These are phyloP conservation scores for Boletus eberwhitei DNA, from an alignment of 768 basidiomycete species.

Conservation along the genomic window DNA sequence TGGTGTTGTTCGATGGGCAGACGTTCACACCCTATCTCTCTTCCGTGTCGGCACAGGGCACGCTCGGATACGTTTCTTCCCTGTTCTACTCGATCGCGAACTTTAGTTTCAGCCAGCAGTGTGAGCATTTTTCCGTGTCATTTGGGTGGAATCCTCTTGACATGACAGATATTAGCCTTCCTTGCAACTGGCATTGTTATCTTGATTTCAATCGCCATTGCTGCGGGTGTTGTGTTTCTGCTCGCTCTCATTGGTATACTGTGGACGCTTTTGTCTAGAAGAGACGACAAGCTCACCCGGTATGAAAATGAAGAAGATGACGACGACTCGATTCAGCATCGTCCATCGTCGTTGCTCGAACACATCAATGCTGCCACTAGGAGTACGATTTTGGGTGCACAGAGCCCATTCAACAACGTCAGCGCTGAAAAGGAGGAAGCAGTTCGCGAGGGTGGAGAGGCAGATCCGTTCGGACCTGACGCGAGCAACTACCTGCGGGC, in stretches of 20 bases:
- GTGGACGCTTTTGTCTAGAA: conserved; percentile 83
- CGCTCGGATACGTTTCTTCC: conserved; percentile 65
- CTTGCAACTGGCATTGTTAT: conserved; percentile 92
- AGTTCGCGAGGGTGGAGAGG: conserved; percentile 37
- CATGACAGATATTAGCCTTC: conserved; percentile 51
- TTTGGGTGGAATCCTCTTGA: background rate
- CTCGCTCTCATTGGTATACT: conserved; percentile 81
- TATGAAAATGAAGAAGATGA: conserved; percentile 70
- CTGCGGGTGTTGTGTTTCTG: conserved; percentile 89
- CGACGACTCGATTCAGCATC: conserved; percentile 70
- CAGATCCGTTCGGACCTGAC: conserved; percentile 65
- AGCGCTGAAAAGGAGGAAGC: conserved; percentile 54
- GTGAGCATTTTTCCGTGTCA: conserved; percentile 42
- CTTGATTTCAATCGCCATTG: conserved; percentile 94
- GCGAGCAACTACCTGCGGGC: conserved; percentile 75
- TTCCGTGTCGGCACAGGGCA: conserved; percentile 61
- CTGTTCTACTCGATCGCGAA: conserved; percentile 79
- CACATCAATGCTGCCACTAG: conserved; percentile 91
- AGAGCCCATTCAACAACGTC: conserved; percentile 35
- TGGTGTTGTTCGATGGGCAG: conserved; percentile 85
- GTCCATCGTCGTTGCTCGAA: conserved; percentile 83
- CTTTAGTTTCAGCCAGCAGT: conserved; percentile 69
- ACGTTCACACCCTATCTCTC: conserved; percentile 79
- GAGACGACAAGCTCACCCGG: conserved; percentile 68
- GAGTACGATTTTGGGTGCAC: conserved; percentile 68